Base-by-base conservation (phyloP, 768 basidiomycete species). In the Rickenella mellea region DNA sequence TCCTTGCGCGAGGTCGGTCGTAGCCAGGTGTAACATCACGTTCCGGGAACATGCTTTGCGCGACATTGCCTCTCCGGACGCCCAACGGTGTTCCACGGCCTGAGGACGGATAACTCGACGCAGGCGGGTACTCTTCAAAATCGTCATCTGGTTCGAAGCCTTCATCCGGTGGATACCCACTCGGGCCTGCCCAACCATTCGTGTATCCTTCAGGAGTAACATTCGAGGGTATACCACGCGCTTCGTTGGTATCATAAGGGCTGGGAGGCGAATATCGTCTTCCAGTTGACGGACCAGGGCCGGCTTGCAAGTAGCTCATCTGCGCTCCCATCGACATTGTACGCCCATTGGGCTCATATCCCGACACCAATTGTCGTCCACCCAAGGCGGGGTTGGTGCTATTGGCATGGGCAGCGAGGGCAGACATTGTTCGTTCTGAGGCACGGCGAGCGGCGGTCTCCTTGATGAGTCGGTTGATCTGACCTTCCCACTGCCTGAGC, bases 401-500 rank as follows among this genome's bases (percentile, higher is more conserved):
- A 56, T 69, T 74, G 28, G 54, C 60, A 41, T 66, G 55, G 60
- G 61, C 41, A 15, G 60, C 57, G 31, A 80, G 69, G 30, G 74
- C 72, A 35, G 78, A 69, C 40, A 76, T 58, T 43, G 68, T 71
- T 27, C 83, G 74, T 45, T 86, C 84, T 1, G 76, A 76, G 5
- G 71, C 77, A 48, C 84, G 72, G 39, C 86, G 73, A 45, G 67
- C 72, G n/a, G 78, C 77, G 36, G 80, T 73, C 53, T 80, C 80
- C 51, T 76, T 76, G 56, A 97, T 91, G 26, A 98, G 71, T 32
- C 87, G 82, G 58, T 82, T 91, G 51, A 98, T 85, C 46, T 82
- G 78, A 12, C 77, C 69, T 57, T 96, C 88, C 96, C 96, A 99
- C 54, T 90, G 84, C 35, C 76, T 74, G 58, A 96, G 76, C 52